Evolutionary conservation across 495 filamentous ascomycete genomes (phyloP).

Genomic region (Penicillium simplicissimum): DNA sequence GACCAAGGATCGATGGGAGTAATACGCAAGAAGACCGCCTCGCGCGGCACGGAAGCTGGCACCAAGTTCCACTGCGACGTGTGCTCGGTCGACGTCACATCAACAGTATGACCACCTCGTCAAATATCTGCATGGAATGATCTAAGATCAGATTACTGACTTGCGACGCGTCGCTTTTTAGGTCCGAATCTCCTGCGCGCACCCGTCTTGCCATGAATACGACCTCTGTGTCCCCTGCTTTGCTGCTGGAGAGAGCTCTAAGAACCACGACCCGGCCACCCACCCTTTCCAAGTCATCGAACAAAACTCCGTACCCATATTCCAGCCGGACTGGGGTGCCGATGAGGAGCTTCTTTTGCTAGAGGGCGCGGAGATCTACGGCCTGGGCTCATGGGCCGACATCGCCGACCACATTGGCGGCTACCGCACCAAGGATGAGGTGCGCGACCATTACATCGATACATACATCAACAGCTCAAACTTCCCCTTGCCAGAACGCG

Average conservation of each 20-base stretch:
- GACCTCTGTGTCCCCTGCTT: conserved; percentile 98
- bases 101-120: conserved; percentile 64
- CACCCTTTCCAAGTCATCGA: conserved; percentile 94
- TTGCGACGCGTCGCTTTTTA: conserved; percentile 35
- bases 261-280: conserved; percentile 78
- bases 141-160: background rate
- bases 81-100: conserved; percentile 92
- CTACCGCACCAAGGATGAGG: conserved; percentile 90
- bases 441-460: conserved; percentile 86
- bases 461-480: conserved; percentile 79
- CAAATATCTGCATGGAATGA: background rate
- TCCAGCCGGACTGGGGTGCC: conserved; percentile 91
- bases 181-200: conserved; percentile 93
- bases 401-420: conserved; percentile 98
- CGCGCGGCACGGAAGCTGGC: conserved; percentile 85
- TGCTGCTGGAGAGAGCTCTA: conserved; percentile 70
- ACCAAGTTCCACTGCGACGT: conserved; percentile 96
- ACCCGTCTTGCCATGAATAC: conserved; percentile 82
- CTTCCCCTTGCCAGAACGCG: conserved; percentile 84
- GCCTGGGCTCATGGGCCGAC: conserved; percentile 94
- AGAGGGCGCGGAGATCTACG: conserved; percentile 97
- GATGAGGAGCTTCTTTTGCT: conserved; percentile 92
- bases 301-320: conserved; percentile 97
- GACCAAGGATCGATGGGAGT: conserved; percentile 71
- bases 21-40: conserved; percentile 92